phyloP scores from a whole-genome alignment of 2,329 filamentous ascomycete species.

The Coniochaeta pulveracea region DNA sequence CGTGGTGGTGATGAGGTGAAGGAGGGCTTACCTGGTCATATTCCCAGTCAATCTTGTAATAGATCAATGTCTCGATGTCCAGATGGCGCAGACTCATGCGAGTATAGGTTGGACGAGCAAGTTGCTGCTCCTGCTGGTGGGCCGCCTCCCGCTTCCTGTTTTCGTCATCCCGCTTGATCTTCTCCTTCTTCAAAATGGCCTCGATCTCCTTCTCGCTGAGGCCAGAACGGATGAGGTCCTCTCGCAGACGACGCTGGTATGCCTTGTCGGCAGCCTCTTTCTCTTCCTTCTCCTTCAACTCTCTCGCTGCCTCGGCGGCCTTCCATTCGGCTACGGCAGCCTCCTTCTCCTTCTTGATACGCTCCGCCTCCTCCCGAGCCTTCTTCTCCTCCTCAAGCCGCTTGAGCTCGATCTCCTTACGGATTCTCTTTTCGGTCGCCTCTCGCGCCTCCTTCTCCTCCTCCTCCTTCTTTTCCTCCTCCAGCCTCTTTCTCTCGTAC shows the following conservation, averaged over 20 bases:
- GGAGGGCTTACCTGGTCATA: constrained; percentile 37
- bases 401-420: constrained; percentile 11
- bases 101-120: constrained; percentile 40
- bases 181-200: constrained; percentile 47
- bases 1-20: constrained; percentile 4
- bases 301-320: constrained; percentile 12
- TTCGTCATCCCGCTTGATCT: constrained; percentile 21
- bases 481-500: constrained; percentile 11
- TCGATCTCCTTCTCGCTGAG: constrained; percentile 47
- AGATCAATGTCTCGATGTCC: constrained; percentile 48
- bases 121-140: constrained; percentile 11
- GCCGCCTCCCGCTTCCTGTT: constrained; percentile 26
- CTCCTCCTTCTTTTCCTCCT: constrained; percentile 11
- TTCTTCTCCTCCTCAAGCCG: constrained; percentile 12
- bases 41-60: constrained; percentile 45
- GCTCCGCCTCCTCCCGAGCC: constrained; percentile 13
- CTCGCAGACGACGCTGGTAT: constrained; percentile 42
- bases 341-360: constrained; percentile 13
- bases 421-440: constrained; percentile 11
- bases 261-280: constrained; percentile 14
- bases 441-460: constrained; percentile 8
- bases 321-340: constrained; percentile 11
- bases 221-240: constrained; percentile 46
- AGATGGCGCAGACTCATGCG: constrained; percentile 51
- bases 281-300: constrained; percentile 12